A percentile compares a stretch with the other conserved stretches of the same genome.
phyloP scores from a whole-genome alignment of 2,329 filamentous ascomycete genomes.

The Xylariaceae sp. region DNA sequence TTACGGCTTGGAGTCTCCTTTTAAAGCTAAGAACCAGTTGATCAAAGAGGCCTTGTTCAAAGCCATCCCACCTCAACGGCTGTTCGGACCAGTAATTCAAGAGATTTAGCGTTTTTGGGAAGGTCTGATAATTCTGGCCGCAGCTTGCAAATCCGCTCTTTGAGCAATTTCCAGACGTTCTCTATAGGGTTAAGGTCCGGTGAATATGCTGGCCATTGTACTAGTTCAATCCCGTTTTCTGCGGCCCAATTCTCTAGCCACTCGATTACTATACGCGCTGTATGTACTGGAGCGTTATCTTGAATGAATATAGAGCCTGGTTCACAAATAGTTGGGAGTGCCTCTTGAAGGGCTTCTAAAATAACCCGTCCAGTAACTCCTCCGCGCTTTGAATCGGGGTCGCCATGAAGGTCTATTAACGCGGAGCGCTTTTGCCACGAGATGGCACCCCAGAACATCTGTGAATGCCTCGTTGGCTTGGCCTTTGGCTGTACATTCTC shows the following conservation, averaged over 20 bases:
- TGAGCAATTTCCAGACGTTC: background rate
- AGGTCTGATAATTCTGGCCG: background rate
- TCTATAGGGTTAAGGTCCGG: background rate
- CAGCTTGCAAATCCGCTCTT: background rate
- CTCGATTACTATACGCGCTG: background rate
- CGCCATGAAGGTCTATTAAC: background rate
- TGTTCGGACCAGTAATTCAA: background rate
- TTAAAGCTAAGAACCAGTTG: background rate
- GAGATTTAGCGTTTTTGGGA: too few species aligned
- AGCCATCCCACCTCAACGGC: background rate
- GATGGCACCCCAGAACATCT: background rate
- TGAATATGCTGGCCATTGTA: background rate
- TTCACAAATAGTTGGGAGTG: background rate
- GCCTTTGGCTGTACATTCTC: background rate
- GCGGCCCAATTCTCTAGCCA: background rate
- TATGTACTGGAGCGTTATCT: slow-evolving; percentile 6
- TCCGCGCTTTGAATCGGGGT: background rate
- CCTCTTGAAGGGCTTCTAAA: background rate
- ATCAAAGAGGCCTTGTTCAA: background rate
- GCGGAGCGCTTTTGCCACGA: background rate
- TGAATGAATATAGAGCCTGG: slow-evolving; percentile 2
- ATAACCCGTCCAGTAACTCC: background rate
- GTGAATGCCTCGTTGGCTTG: background rate
- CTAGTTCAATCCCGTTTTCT: background rate
- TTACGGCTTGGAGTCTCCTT: background rate